phyloP scores from a whole-genome alignment of 345 rosid genomes.

The Moricandia moricandioides region DNA sequence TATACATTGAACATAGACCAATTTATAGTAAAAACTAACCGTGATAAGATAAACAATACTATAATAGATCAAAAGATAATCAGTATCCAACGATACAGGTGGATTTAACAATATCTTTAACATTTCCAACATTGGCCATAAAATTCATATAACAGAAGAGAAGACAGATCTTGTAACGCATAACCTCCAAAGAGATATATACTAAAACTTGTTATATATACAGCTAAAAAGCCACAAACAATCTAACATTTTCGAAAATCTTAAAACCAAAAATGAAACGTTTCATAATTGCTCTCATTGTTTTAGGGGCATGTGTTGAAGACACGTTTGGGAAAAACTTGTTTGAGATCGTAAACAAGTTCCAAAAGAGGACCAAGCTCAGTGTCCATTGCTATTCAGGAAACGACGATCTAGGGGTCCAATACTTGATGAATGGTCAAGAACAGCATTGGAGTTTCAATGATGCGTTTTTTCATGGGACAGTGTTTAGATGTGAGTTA shows the following conservation, averaged over 20 bases:
- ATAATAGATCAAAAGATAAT: neutral
- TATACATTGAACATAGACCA: neutral
- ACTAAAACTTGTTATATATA: neutral
- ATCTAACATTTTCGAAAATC: neutral
- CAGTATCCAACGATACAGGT: neutral
- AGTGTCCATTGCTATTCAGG: conserved; percentile 6
- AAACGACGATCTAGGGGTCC: neutral
- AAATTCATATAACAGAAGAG: neutral
- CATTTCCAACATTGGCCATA: neutral
- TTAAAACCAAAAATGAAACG: neutral
- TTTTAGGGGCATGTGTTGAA: conserved; percentile 21
- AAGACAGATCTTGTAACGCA: neutral
- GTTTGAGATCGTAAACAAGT: conserved; percentile 14
- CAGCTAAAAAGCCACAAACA: neutral
- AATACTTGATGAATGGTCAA: neutral
- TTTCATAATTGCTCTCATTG: neutral
- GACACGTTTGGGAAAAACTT: conserved; percentile 5
- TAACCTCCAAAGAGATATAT: neutral
- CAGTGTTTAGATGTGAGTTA: neutral
- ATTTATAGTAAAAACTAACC: neutral
- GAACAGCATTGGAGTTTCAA: neutral
- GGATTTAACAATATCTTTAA: neutral
- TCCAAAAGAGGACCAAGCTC: neutral
- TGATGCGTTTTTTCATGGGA: neutral
- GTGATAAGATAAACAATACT: neutral